Conservation (phyloP, 1,284 basidiomycete genomes). For the Papiliotrema fonsecae region DNA sequence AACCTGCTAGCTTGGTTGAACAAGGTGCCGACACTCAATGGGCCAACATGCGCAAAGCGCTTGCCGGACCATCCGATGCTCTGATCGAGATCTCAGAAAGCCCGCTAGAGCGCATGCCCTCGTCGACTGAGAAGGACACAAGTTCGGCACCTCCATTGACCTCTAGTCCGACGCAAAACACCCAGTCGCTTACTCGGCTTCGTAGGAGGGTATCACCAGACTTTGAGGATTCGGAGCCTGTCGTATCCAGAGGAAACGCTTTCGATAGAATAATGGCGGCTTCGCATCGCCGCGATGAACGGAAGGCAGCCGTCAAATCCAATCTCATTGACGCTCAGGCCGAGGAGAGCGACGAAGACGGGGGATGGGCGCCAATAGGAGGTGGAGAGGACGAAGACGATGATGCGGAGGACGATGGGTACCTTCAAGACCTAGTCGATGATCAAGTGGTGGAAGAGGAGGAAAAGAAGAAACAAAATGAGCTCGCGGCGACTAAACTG, state of each 20-base stretch:
- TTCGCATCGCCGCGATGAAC: slow-evolving; percentile 4
- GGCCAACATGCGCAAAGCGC: neutral
- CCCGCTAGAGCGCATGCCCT: neutral
- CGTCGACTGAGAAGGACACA: slow-evolving; percentile 5
- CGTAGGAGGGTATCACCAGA: neutral
- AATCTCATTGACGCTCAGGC: slow-evolving; percentile 37
- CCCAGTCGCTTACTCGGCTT: neutral
- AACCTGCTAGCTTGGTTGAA: slow-evolving; percentile 14
- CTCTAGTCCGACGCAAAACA: slow-evolving; percentile 6
- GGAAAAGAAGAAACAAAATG: slow-evolving; percentile 20
- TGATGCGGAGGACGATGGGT: slow-evolving; percentile 28
- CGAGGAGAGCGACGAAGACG: slow-evolving; percentile 43
- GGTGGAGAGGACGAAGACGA: slow-evolving; percentile 23
- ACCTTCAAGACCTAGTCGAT: slow-evolving; percentile 33
- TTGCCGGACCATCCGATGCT: slow-evolving; percentile 10
- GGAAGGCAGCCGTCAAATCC: neutral
- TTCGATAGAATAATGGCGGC: slow-evolving; percentile 19
- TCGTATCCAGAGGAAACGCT: slow-evolving; percentile 1
- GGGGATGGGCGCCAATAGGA: slow-evolving; percentile 25
- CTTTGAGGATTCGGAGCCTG: neutral
- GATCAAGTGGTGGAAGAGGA: slow-evolving; percentile 30
- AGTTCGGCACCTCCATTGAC: neutral
- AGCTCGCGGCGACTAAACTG: slow-evolving; percentile 28
- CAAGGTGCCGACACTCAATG: neutral
- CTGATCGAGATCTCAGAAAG: neutral